Base-by-base conservation (phyloP, 305 asterid genomes). In the Plantago lanceolata region DNA sequence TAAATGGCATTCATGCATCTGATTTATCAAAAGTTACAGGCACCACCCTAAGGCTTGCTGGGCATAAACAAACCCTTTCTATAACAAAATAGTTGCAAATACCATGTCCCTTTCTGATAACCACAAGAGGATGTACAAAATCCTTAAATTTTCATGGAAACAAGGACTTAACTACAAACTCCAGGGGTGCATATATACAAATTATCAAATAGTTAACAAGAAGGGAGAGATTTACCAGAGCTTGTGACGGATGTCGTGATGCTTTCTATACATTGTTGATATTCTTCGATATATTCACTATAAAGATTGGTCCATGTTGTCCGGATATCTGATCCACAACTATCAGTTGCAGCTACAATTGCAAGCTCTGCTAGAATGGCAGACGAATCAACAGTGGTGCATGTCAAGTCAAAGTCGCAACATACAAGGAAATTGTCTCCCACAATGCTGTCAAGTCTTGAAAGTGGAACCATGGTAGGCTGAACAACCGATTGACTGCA, bases 331-430 rank as follows among this genome's bases (percentile, higher is more conserved):
- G 68, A 58, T 61, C 66, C 80, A 14, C 67, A 68, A 62, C 51
- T 68, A 52, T 80, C 76, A 48, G 75, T 45, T 3, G 87, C 72
- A 49, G 84, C 69, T 59, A 73, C 73, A 59, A 85, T 82, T 43
- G 92, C 85, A 65, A 85, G 77, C 78, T 85, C 89, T 50, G 89
- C 89, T 69, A 85, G 67, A 76, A 85, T 82, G 61, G 87, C 77
- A 71, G 87, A 85, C 57, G 92, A 82, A 65, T 85, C 92, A 24
- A 85, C 53, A 21, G 80, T 73, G 17, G 86, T 63, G 73, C 92
- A 85, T 15, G 92, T 85, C 79, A 82, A 71, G 77, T 85, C 92
- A 67, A 85, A 85, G 73, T 82, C 92, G 43, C 83, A 82, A 45
- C 75, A 82, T 57, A 78, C 35, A 67, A 63, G 37, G 60, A 82